These are phyloP conservation scores for Trichoderma harzianum DNA, from an alignment of 2,329 filamentous ascomycete species.

Conservation along the genomic window DNA sequence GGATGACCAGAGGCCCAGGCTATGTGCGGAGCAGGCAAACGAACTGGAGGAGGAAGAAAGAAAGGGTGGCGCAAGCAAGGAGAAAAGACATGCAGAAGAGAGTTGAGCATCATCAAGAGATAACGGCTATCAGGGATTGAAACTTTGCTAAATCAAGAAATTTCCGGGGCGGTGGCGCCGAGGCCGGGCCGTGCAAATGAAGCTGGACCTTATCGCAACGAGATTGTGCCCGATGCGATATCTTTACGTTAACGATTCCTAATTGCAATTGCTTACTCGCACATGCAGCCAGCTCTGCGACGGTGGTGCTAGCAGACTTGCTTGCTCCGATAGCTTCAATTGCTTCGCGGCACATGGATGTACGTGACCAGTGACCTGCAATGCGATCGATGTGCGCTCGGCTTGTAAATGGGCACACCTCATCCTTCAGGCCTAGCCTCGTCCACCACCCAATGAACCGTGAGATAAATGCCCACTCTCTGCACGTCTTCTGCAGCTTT, in stretches of 20 bases:
- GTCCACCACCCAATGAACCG: neutral
- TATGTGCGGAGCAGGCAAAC: neutral
- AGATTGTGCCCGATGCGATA: neutral
- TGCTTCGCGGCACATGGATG: neutral
- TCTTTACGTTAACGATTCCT: neutral
- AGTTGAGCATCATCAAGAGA: conserved; percentile 3
- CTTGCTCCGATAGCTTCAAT: neutral
- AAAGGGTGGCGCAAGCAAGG: conserved; percentile 11
- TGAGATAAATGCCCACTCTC: neutral
- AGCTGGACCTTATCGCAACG: neutral
- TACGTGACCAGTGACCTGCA: neutral
- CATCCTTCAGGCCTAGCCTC: conserved; percentile 2
- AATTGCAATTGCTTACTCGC: neutral
- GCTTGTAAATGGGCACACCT: neutral
- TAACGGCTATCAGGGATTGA: conserved; percentile 12
- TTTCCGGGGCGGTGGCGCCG: conserved; percentile 19
- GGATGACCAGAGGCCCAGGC: neutral
- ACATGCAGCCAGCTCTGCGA: neutral
- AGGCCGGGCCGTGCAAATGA: conserved; percentile 7
- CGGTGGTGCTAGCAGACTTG: neutral
- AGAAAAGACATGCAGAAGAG: neutral
- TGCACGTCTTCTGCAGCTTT: conserved; percentile 6
- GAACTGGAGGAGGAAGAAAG: neutral
- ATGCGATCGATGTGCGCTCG: neutral
- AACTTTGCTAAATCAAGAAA: conserved; percentile 18